Base-by-base conservation (phyloP, 352 stramenopile genomes). In the Phytophthora cajani region DNA sequence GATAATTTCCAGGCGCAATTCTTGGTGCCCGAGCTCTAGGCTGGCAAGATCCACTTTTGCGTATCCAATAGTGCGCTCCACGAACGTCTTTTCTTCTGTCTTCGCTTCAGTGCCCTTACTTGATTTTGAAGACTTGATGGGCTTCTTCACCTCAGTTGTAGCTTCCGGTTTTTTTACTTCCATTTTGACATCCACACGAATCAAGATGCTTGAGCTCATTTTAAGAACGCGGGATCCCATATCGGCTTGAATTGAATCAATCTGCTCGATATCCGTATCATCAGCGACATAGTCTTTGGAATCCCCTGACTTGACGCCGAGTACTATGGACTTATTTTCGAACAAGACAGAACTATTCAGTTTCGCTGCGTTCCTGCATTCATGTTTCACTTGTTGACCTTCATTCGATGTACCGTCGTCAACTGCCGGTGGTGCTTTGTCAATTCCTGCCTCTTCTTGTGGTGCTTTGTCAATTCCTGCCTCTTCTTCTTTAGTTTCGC, bases 41-140 rank as follows among this genome's bases (percentile, higher is more conserved):
- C 59, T 71, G 2, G 78, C 71, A 8, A 93, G 58, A 58, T 93
- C 79, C 10, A 93, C 55, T 53, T 84, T 88, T 16, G 64, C 83
- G 40, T 72, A 81, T 3, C 80, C 85, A 46, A 91, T 59, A 0
- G 69, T 74, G 9, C 14, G 58, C 30, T 62, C 14, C 40, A 44
- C 7, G n/a, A 52, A 21, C 51, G 42, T 23, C 8, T 50, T 50
- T 11, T 75, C 54, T 0, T 19, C 38, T 7, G 40, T 14, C 2
- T 30, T 53, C 1, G 59, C 55, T 5, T 36, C 49, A 19, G 47
- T 5, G 0, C 64, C 60, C 9, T 58, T 36, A 4, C 81, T 78
- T 19, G n/a, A 16, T 27, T 52, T 52, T 17, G 46, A 3, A 14
- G 46, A 25, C 11, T 54, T 53, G 16, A n/a, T 36, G 27, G 27